Percentiles rank a stretch among this genome's conserved stretches.
Evolutionary conservation across 176 grass and related monocot species (phyloP).

Genomic region (Stipa capillata): DNA sequence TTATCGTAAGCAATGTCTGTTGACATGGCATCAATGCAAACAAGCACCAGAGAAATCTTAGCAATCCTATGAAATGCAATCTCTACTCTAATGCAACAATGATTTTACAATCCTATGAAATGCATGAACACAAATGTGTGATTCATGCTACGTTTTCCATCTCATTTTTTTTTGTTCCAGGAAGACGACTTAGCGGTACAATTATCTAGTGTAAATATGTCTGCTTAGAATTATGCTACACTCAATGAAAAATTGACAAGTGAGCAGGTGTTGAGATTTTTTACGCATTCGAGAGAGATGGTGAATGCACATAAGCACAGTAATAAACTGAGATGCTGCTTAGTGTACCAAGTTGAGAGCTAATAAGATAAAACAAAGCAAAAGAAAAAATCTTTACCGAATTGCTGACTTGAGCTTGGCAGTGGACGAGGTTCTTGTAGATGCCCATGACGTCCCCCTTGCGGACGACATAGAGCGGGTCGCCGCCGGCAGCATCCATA

Average conservation of each 20-base stretch:
- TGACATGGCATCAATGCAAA: neutral
- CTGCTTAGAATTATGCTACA: neutral
- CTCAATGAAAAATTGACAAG: neutral
- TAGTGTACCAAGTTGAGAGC: neutral
- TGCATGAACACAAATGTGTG: neutral
- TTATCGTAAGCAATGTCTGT: neutral
- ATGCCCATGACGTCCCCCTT: slow-evolving; percentile 65
- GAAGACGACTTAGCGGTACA: neutral
- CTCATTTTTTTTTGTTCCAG: neutral
- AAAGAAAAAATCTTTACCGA: slow-evolving; percentile 30
- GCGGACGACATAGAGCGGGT: slow-evolving; percentile 67
- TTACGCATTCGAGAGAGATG: neutral
- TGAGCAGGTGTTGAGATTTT: neutral
- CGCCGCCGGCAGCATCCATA: slow-evolving; percentile 26
- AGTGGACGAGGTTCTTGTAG: slow-evolving; percentile 66
- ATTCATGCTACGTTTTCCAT: neutral
- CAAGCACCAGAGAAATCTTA: neutral
- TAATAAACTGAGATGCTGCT: neutral
- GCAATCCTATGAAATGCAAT: neutral
- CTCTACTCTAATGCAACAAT: neutral
- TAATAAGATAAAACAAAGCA: neutral
- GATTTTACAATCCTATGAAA: neutral
- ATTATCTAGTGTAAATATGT: neutral
- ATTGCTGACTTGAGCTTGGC: slow-evolving; percentile 76
- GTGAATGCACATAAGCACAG: neutral